Evolutionary conservation across 148 eudicot species (phyloP).

Genomic region (Oxyria digyna): DNA sequence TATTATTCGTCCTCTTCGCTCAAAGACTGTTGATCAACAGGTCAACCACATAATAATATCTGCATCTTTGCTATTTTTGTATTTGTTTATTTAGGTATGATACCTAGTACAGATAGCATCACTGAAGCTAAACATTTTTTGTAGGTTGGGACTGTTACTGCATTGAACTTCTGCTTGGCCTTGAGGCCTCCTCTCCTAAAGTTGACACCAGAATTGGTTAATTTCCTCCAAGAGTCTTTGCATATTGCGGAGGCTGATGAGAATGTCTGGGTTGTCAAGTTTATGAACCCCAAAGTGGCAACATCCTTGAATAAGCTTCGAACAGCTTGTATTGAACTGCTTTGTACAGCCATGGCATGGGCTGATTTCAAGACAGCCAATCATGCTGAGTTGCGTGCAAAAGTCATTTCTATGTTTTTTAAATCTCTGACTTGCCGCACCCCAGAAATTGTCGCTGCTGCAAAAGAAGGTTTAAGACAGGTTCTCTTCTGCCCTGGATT

Average conservation of each 20-base stretch:
- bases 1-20: slow-evolving; percentile 73
- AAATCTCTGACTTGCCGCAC: slow-evolving; percentile 87
- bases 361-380: slow-evolving; percentile 89
- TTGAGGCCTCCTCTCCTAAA: slow-evolving; percentile 96
- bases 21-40: slow-evolving; percentile 97
- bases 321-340: slow-evolving; percentile 90
- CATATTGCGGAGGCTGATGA: slow-evolving; percentile 98
- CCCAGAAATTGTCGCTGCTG: slow-evolving; percentile 91
- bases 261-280: slow-evolving; percentile 77
- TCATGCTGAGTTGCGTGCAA: slow-evolving; percentile 80
- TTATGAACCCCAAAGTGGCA: slow-evolving; percentile 84
- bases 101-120: not conserved
- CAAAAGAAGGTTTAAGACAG: slow-evolving; percentile 97
- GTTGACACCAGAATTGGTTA: slow-evolving; percentile 81
- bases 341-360: slow-evolving; percentile 99
- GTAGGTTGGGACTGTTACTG: slow-evolving; percentile 94
- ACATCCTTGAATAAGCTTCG: slow-evolving; percentile 80
- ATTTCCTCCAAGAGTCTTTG: slow-evolving; percentile 83
- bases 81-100: not conserved
- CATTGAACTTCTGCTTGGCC: slow-evolving; percentile 92
- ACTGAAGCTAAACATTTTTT: not conserved
- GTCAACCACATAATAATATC: slow-evolving; percentile 20
- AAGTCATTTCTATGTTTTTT: slow-evolving; percentile 91
- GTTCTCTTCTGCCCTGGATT: slow-evolving; percentile 18
- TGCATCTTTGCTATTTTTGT: not conserved